Base-by-base conservation (phyloP, 2,329 filamentous ascomycete genomes). In the Phaeosphaeriaceae sp. region DNA sequence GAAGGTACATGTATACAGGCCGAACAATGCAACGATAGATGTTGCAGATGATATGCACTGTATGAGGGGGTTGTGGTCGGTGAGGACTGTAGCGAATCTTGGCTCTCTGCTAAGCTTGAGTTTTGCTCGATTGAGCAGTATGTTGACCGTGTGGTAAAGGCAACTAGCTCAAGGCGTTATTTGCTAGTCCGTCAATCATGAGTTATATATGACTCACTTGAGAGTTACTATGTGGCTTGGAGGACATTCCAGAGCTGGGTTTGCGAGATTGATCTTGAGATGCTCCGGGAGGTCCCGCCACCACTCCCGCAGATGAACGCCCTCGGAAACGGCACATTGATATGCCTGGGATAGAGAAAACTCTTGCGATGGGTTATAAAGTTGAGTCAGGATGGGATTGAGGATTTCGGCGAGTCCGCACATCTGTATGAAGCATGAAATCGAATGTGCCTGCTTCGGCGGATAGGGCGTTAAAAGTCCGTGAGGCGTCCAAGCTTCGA, bases 391-490 rank as follows among this genome's bases (percentile, higher is more conserved):
- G 23, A 62, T 56, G 24, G 59, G 52, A 19, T 62, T 62, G 5
- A 62, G 44, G n/a, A 62, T 58, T 35, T 59, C 56, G 21, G 59
- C 49, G n/a, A 62, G 56, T 23, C 22, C 56, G 28, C 59, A 62
- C 49, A 62, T 58, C 21, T 62, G 56, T 3, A 59, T 62, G 42
- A 62, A 62, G 24, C 59, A 59, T 7, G 59, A 62, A 46, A 59
- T 59, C 2, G 59, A 62, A 46, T 59, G 59, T 1, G 59, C 59
- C 21, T 56, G 56, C 23, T 52, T 59, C 4, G 59, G 59, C 35
- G 52, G 53, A 32, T 62, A 62, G 2, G 52, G 13, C 28, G 32
- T 44, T 17, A 43, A 19, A 9, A 56, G 46, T n/a, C 59, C 59
- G 35, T 59, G 56, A 1, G 59, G 59, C 17, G 53, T 55, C 59